These are phyloP conservation scores for Fusarium robinianum DNA, from an alignment of 2,329 filamentous ascomycete species.

Conservation along the genomic window DNA sequence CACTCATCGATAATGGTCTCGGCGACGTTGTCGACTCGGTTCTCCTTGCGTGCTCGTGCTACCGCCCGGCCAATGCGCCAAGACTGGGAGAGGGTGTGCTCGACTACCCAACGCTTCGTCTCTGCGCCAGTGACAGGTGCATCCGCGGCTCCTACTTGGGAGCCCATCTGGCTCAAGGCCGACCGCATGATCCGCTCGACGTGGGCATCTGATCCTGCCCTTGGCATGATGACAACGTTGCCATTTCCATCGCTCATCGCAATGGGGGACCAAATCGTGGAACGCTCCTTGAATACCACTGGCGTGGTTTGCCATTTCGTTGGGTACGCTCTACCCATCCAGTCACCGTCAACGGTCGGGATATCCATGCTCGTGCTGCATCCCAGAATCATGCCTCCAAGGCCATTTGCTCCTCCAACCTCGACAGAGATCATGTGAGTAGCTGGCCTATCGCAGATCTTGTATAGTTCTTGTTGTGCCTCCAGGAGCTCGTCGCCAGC, in stretches of 20 bases:
- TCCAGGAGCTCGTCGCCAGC: conserved; percentile 60
- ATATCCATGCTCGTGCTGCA: conserved; percentile 56
- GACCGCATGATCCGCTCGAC: conserved; percentile 57
- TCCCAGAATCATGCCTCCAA: conserved; percentile 61
- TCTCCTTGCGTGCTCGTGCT: conserved; percentile 52
- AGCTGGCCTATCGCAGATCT: conserved; percentile 50
- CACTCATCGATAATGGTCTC: conserved; percentile 63
- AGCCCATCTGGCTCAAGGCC: conserved; percentile 60
- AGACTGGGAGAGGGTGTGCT: conserved; percentile 57
- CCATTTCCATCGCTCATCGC: conserved; percentile 58
- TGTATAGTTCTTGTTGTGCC: conserved; percentile 57
- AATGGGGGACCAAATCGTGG: conserved; percentile 51
- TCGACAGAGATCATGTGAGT: conserved; percentile 66
- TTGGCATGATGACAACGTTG: conserved; percentile 55
- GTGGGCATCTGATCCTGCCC: conserved; percentile 50
- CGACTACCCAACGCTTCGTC: conserved; percentile 55
- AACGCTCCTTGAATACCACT: conserved; percentile 54
- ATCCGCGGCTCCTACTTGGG: conserved; percentile 54
- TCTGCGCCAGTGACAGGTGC: conserved; percentile 54
- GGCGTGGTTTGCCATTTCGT: conserved; percentile 61
- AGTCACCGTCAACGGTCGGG: conserved; percentile 58
- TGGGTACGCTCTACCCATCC: conserved; percentile 61
- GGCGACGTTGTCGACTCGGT: conserved; percentile 57
- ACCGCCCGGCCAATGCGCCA: conserved; percentile 66
- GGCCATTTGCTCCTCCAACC: conserved; percentile 69